Evolutionary conservation across 2,329 filamentous ascomycete genomes (phyloP).

Genomic region (Phialophora expanda): DNA sequence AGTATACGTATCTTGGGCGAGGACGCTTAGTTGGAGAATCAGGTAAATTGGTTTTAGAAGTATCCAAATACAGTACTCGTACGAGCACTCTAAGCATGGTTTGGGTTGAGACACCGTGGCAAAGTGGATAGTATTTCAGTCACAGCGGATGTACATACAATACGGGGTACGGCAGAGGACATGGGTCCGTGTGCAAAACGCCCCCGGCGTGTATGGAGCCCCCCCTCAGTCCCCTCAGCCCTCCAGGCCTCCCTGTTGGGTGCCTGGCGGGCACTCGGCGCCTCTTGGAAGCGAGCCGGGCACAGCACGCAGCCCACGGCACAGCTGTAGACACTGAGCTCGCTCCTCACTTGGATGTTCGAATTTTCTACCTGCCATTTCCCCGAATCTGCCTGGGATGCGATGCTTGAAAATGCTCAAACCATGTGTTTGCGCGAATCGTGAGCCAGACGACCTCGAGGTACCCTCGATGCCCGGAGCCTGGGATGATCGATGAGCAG

Average conservation of each 20-base stretch:
- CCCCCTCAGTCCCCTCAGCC: neutral
- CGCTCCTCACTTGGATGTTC: neutral
- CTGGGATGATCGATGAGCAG: neutral
- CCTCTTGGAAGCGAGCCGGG: neutral
- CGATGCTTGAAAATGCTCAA: neutral
- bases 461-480: neutral
- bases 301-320: neutral
- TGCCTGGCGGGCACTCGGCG: slow-evolving; percentile 8
- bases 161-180: neutral
- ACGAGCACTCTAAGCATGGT: no score
- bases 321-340: neutral
- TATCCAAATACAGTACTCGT: neutral
- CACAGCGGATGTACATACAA: no score
- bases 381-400: neutral
- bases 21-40: neutral
- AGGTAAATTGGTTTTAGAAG: neutral
- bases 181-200: neutral
- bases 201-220: neutral
- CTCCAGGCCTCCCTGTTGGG: neutral
- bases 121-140: no score
- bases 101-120: no score
- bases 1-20: neutral
- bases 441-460: neutral
- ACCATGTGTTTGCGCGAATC: neutral
- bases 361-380: neutral